Evolutionary conservation across 2,329 filamentous ascomycete species (phyloP).

Genomic region (Alternaria hordeiaustralica): DNA sequence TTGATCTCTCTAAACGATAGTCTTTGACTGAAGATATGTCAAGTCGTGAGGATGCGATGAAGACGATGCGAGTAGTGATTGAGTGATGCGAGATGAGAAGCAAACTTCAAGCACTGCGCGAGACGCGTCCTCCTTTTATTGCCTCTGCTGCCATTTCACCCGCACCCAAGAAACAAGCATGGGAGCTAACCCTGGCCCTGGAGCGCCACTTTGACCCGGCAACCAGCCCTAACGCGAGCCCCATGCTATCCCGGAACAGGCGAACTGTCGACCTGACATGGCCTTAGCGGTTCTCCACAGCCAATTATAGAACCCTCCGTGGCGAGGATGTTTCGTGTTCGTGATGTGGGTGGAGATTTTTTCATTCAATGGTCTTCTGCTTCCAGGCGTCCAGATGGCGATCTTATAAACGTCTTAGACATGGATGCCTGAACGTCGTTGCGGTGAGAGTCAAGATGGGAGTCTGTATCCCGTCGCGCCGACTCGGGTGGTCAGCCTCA

Average conservation of each 20-base stretch:
- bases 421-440: background rate
- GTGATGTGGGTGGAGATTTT: slow-evolving; percentile 12
- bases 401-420: background rate
- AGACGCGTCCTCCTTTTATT: slow-evolving; percentile 28
- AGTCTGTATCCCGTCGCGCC: background rate
- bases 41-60: slow-evolving; percentile 12
- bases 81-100: slow-evolving; percentile 13
- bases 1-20: slow-evolving; percentile 18
- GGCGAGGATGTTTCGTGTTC: slow-evolving; percentile 10
- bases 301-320: slow-evolving; percentile 22
- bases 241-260: slow-evolving; percentile 6
- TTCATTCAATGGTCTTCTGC: slow-evolving; percentile 8
- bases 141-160: slow-evolving; percentile 10
- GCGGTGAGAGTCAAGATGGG: background rate
- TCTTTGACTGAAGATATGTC: slow-evolving; percentile 13
- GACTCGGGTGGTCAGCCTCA: background rate
- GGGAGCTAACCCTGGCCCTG: slow-evolving; percentile 20
- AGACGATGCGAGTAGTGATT: slow-evolving; percentile 14
- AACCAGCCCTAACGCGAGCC: slow-evolving; percentile 20
- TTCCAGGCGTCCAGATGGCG: background rate
- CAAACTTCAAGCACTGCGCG: slow-evolving; percentile 1
- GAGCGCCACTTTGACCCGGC: slow-evolving; percentile 32
- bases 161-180: slow-evolving; percentile 17
- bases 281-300: slow-evolving; percentile 7
- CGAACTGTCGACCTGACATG: background rate